phyloP scores from a whole-genome alignment of 2,329 filamentous ascomycete genomes.

The Myrmaecium sp. region DNA sequence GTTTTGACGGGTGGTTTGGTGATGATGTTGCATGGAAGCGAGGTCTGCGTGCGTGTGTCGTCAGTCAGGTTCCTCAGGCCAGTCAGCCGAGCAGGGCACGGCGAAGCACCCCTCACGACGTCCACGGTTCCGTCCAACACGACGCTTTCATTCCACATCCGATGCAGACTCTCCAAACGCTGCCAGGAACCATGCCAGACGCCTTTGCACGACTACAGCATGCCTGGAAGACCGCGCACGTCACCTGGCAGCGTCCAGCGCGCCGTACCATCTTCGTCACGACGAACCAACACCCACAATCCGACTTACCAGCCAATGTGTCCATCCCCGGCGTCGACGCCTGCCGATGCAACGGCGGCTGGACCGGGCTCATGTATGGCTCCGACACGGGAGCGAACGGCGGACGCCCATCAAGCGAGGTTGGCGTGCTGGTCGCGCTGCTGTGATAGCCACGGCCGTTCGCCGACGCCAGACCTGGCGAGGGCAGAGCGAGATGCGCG shows the following conservation, averaged over 20 bases:
- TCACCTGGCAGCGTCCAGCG: constrained; percentile 2
- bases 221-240: too few species aligned
- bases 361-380: constrained; percentile 17
- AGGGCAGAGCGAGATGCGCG: constrained; percentile 8
- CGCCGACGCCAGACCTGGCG: constrained; percentile 12
- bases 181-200: too few species aligned
- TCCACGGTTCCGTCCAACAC: too few species aligned
- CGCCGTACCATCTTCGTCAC: neutral
- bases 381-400: constrained; percentile 14
- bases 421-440: constrained; percentile 16
- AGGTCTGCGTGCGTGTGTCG: too few species aligned
- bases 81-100: too few species aligned
- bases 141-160: too few species aligned
- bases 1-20: constrained; percentile 23
- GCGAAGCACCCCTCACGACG: too few species aligned
- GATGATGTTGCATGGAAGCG: constrained; percentile 29
- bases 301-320: constrained; percentile 25
- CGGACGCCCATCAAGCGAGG: constrained; percentile 7
- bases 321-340: constrained; percentile 31
- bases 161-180: too few species aligned
- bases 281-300: neutral
- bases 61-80: too few species aligned
- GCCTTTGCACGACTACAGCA: too few species aligned
- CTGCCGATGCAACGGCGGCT: constrained; percentile 18
- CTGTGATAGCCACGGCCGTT: constrained; percentile 15